Evolutionary conservation across 352 stramenopile species (phyloP), one percentile per base, ranked within the genome.

Genomic region (Blastocystis sp.): DNA sequence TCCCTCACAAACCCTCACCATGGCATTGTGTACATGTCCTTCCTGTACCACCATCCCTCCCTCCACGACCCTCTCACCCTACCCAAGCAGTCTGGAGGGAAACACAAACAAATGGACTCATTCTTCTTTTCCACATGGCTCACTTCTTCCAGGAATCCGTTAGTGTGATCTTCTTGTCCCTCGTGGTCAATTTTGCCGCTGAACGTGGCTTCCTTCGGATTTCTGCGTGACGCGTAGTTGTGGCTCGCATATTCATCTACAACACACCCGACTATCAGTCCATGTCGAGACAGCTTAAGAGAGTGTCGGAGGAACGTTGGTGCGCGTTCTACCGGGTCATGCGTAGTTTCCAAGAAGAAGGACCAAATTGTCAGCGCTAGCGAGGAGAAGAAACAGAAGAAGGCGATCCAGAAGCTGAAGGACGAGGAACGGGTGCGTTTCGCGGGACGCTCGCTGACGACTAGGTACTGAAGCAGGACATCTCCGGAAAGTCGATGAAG

Each of bases 331-430:
- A 9, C 31, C 1, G 45, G 21, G n/a, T 70, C 13, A 59, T 19
- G 35, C 21, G 51, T 69, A 85, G 74, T 85, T 24, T 26, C 29
- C 16, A 85, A 85, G 74, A 66, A 67, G 33, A 85, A 66, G 29
- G 50, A 67, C 31, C 35, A 70, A n/a, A 67, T 85, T 70, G 79
- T 89, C 4, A 19, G 61, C 31, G n/a, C 62, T 10, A 80, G 39
- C 31, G 79, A 89, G 67, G 63, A 89, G 67, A 89, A 89, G 33
- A 89, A 89, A 39, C 79, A 89, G 37, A 80, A 89, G 63, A 89
- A 89, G 59, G 39, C 33, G 21, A 66, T 89, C 21, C 79, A 89
- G 67, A 89, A 79, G 61, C 41, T 89, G 79, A 89, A 89, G 51
- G 79, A 89, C 12, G 79, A 89, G 45, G 63, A 80, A 79, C 37